Base-by-base conservation (phyloP, 2,329 filamentous ascomycete genomes). In the Hypoxylon sp. region DNA sequence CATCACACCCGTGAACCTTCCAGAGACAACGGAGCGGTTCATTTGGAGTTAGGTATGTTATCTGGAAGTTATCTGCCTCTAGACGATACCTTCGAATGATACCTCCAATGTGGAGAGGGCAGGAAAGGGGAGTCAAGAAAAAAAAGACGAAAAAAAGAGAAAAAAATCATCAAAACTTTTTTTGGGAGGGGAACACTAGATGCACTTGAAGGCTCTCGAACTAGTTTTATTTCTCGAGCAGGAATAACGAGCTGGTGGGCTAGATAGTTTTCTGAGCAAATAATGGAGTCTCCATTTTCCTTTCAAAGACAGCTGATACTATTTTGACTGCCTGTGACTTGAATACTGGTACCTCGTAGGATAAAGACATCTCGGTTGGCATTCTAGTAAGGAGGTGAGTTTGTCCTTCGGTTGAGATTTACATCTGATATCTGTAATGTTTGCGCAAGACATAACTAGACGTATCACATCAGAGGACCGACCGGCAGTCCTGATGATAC, bases 231-330 rank as follows among this genome's bases (percentile, higher is more conserved):
- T 45, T 41, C 56, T 57, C 23, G 27, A 9, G 11, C 33, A 51
- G 51, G 47, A 7, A 42, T 52, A 49, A 29, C 31, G 58, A 43
- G 48, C 64, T 62, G 47, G 69, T 71, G 57, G 45, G 58, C 63
- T 69, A 68, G 60, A 64, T 70, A 67, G 67, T 67, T 60, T 50
- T 69, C 67, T 68, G 66, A 71, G 66, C 67, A 71, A 70, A 42
- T 45, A 29, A 23, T 48, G 63, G 57, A 52, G 62, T 42, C 62
- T 60, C 38, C 59, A 65, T 66, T 69, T 63, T 59, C 62, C 63
- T 68, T 68, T 70, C 66, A 63, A 40, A 17, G n/a, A n/a, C n/a
- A 18, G 1, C 2, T 41, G 40, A n/a, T 23, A 3, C 43, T 27
- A 9, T 2, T 40, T 26, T 27, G 31, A 17, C 21, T 40, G 2